These are phyloP conservation scores for Diddensiella caesifluorescens DNA, from an alignment of 805 yeast species.

Conservation along the genomic window DNA sequence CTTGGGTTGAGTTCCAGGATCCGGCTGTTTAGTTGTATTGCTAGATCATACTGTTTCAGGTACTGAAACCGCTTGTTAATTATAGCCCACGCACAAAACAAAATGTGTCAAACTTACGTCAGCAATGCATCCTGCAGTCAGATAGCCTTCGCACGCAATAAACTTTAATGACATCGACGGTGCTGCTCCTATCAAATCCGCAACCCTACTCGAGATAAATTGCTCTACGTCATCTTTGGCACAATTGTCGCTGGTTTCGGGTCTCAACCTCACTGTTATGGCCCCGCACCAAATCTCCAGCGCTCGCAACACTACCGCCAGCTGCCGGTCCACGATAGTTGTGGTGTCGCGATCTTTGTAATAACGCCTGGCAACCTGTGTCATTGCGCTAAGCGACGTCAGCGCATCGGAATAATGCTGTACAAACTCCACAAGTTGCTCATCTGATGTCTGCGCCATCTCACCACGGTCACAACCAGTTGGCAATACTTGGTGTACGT, in stretches of 20 bases:
- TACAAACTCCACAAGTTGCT: neutral
- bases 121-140: conserved; percentile 27
- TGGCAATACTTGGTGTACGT: too few relatives aligned
- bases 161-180: neutral
- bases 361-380: conserved; percentile 1
- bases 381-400: conserved; percentile 5
- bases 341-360: neutral
- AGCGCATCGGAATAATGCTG: neutral
- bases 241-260: conserved; percentile 1
- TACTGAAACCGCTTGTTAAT: neutral
- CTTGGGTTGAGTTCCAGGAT: neutral
- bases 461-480: too few relatives aligned
- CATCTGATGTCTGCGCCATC: too few relatives aligned
- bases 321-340: neutral
- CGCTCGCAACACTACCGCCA: conserved; percentile 3
- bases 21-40: neutral
- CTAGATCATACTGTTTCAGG: neutral
- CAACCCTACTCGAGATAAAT: neutral
- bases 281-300: conserved; percentile 7
- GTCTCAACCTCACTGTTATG: neutral
- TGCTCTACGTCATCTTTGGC: too few relatives aligned
- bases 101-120: conserved; percentile 16
- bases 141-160: conserved; percentile 15
- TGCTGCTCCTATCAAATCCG: neutral
- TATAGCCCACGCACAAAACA: neutral